Evolutionary conservation across 768 basidiomycete species (phyloP), one percentile per base, ranked within the genome.

Genomic region (button mushroom (Agaricus bisporus)): DNA sequence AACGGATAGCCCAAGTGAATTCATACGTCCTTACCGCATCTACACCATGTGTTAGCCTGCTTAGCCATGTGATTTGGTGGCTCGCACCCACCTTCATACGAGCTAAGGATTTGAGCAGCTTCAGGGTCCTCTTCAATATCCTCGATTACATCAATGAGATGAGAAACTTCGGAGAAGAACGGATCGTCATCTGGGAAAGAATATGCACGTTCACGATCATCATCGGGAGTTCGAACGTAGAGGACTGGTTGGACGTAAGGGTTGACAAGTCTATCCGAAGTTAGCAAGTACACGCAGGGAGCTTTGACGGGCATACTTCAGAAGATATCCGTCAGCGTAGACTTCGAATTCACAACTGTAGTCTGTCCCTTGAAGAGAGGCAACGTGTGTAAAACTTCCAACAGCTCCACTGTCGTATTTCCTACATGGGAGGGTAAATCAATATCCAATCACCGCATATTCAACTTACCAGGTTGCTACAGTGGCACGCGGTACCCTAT

Each of bases 371-470:
- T 99, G 95, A 38, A 99, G 83, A 20, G 90, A 88, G 51, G 89
- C 88, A 41, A 91, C 77, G 63, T 99, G 95, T 3, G 82, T 90
- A 69, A 99, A 87, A 55, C 82, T 87, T 20, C 97, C 95, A 29
- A 98, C 89, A 35, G 94, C 95, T 11, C 95, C 95, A 53, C 81
- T 91, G 57, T 89, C 86, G 66, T 98, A 99, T 75, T 99, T 99
- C 88, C 87, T 88, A 61, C 60, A 35, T 35, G 25, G 22, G 28
- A 4, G 28, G 32, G 22, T 54, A 38, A 20, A 48, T 48, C 9
- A 20, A 38, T 20, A 10, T 25, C 28, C 48, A 18, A 18, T 39
- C 5, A 41, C 5, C 7, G 39, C 25, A 51, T 11, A 36, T 28
- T 52, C 53, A 43, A 42, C 70, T 43, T 65, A 87, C 95, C 95